These are phyloP conservation scores for Sporothrix luriei DNA, from an alignment of 2,329 filamentous ascomycete species.

Conservation along the genomic window DNA sequence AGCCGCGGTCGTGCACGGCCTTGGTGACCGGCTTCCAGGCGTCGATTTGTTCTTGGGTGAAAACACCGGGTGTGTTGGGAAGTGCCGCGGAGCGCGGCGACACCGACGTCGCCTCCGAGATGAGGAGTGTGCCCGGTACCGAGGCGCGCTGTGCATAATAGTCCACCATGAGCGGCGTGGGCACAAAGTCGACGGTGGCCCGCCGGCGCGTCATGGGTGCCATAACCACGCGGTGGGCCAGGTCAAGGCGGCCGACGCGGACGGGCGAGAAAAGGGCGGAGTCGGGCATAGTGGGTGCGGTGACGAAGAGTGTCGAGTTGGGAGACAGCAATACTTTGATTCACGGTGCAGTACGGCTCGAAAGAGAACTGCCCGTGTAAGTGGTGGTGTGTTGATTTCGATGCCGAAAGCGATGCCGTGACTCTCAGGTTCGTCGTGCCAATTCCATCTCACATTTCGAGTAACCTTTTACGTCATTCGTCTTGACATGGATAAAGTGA, in stretches of 20 bases:
- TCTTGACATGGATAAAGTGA: not conserved
- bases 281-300: not conserved
- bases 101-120: constrained; percentile 52
- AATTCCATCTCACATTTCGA: not conserved
- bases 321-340: not conserved
- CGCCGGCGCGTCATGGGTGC: constrained; percentile 59
- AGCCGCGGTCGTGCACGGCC: constrained; percentile 53
- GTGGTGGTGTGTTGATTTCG: not conserved
- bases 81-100: constrained; percentile 44
- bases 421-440: not conserved
- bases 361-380: too few species aligned
- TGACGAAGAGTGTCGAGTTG: not conserved
- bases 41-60: constrained; percentile 55
- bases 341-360: too few species aligned
- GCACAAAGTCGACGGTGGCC: constrained; percentile 42
- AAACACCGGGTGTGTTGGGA: constrained; percentile 61
- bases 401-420: not conserved
- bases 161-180: constrained; percentile 42
- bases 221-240: constrained; percentile 55
- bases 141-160: constrained; percentile 51
- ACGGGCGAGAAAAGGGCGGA: constrained; percentile 42
- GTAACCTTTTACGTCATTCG: not conserved
- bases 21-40: constrained; percentile 63
- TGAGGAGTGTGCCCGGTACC: constrained; percentile 48
- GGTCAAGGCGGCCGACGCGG: constrained; percentile 48